phyloP scores from a whole-genome alignment of 495 filamentous ascomycete species.

The Aspergillus steynii region DNA sequence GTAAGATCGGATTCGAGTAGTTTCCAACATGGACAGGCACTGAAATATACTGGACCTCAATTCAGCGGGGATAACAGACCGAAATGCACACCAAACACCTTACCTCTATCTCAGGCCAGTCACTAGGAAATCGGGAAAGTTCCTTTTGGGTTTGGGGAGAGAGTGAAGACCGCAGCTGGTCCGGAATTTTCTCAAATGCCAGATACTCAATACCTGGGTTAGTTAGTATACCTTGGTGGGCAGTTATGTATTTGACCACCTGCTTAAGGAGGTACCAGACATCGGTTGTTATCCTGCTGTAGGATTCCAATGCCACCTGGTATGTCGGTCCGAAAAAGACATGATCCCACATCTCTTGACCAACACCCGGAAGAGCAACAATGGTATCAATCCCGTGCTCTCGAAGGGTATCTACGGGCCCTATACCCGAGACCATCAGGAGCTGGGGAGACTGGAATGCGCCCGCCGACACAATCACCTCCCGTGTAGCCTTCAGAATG shows the following conservation, averaged over 20 bases:
- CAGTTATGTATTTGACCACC: constrained; percentile 11
- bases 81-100: background rate
- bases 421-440: constrained; percentile 52
- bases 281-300: constrained; percentile 25
- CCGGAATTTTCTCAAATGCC: constrained; percentile 51
- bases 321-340: constrained; percentile 36
- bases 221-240: constrained; percentile 38
- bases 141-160: constrained; percentile 21
- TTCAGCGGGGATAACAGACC: background rate
- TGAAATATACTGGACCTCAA: constrained; percentile 29
- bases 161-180: constrained; percentile 16
- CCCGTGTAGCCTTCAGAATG: constrained; percentile 40
- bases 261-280: constrained; percentile 12
- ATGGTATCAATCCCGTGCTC: constrained; percentile 39
- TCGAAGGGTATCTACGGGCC: constrained; percentile 32
- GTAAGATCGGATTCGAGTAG: constrained; percentile 41
- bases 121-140: constrained; percentile 44
- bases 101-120: constrained; percentile 63
- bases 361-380: constrained; percentile 48
- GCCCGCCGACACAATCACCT: constrained; percentile 59
- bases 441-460: constrained; percentile 52
- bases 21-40: constrained; percentile 40
- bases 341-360: constrained; percentile 53
- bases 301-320: constrained; percentile 41
- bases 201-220: constrained; percentile 46